These are phyloP conservation scores for Dorcoceras hygrometricum DNA, from an alignment of 257 asterid species.

Conservation along the genomic window DNA sequence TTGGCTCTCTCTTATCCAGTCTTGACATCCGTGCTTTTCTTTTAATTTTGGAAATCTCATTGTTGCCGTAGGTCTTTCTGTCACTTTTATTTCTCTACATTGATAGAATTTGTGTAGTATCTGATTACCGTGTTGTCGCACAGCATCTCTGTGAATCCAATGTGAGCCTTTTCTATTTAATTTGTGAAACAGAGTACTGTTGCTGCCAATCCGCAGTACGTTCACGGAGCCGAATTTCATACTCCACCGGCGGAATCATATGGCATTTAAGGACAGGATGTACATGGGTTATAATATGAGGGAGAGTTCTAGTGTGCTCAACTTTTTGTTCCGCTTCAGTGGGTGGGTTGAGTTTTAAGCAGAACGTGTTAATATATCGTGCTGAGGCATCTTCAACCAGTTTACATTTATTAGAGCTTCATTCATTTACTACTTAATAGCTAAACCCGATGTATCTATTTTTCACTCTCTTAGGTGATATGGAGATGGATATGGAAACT, in stretches of 20 bases:
- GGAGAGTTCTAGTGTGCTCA: background rate
- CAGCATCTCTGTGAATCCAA: background rate
- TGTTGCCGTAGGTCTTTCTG: background rate
- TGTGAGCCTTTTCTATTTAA: slow-evolving; percentile 18
- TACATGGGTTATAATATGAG: slow-evolving; percentile 17
- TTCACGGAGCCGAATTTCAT: slow-evolving; percentile 28
- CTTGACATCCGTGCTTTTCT: background rate
- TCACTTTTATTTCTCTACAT: background rate
- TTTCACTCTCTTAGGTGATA: background rate
- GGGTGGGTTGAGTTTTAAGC: background rate
- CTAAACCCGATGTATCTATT: no score
- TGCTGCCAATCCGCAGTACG: slow-evolving; percentile 30
- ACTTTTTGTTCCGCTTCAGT: background rate
- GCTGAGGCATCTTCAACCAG: no score
- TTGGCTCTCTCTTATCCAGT: background rate
- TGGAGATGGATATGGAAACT: no score
- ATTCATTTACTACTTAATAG: no score
- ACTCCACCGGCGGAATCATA: slow-evolving; percentile 27
- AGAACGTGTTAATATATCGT: no score
- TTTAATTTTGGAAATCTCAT: background rate
- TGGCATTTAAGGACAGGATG: slow-evolving; percentile 24
- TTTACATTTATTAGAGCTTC: no score
- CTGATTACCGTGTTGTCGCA: background rate
- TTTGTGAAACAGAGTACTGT: slow-evolving; percentile 30
- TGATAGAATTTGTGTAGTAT: background rate